Conservation (phyloP, 2,329 filamentous ascomycete species). For the Pyrenophora graminea region DNA sequence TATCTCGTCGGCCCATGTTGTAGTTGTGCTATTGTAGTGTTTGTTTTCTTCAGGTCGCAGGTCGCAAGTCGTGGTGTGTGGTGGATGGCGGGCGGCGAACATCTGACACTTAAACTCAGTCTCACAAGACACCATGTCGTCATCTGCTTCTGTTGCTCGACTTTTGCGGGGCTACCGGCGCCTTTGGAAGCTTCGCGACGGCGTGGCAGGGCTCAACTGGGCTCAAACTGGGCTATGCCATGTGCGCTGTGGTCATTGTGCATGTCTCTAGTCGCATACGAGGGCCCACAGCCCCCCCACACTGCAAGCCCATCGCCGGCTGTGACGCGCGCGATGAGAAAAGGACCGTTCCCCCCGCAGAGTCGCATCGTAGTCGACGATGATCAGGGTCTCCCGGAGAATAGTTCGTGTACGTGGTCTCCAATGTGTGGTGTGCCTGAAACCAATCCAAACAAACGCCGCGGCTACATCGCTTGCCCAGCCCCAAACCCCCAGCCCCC, state of each 20-base stretch:
- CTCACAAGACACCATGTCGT: constrained; percentile 21
- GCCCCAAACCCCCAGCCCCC: not conserved
- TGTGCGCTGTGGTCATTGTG: constrained; percentile 22
- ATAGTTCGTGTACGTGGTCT: constrained; percentile 12
- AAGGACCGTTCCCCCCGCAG: constrained; percentile 8
- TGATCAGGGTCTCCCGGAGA: constrained; percentile 15
- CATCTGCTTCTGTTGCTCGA: constrained; percentile 18
- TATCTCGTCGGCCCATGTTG: constrained; percentile 29
- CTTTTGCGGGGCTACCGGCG: constrained; percentile 12
- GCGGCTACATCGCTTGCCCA: not conserved
- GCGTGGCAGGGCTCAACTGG: constrained; percentile 21
- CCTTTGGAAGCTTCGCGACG: constrained; percentile 18
- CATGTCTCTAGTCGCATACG: constrained; percentile 11
- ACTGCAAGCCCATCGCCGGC: constrained; percentile 8
- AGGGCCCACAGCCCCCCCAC: not conserved
- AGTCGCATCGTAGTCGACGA: constrained; percentile 1
- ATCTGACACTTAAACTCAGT: constrained; percentile 19
- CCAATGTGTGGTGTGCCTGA: not conserved
- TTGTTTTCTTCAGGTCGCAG: not conserved
- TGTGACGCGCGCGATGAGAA: not conserved
- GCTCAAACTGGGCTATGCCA: constrained; percentile 9
- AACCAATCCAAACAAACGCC: not conserved
- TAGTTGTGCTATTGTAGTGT: not conserved
- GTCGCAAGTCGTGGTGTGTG: not conserved
- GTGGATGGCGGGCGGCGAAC: constrained; percentile 7